Evolutionary conservation across 148 eudicot species (phyloP).

Genomic region (Polygonum aviculare): DNA sequence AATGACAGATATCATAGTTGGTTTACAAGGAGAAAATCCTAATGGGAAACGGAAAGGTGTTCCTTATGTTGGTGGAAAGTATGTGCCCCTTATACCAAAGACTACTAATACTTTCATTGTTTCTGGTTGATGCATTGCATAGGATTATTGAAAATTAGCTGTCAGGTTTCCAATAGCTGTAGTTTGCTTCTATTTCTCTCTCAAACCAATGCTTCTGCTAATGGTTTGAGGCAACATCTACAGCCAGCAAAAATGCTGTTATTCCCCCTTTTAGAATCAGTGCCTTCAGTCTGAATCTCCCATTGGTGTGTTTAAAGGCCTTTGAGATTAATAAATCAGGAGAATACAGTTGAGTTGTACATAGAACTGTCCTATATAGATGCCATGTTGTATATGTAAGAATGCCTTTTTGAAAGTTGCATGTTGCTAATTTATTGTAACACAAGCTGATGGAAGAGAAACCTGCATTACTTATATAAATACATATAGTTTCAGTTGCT

Average conservation of each 20-base stretch:
- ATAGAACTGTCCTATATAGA: background rate
- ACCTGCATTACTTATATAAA: background rate
- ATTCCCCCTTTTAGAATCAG: background rate
- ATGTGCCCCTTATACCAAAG: background rate
- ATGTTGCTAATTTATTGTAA: background rate
- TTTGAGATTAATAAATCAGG: background rate
- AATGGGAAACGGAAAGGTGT: background rate
- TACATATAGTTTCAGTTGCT: background rate
- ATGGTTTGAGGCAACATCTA: background rate
- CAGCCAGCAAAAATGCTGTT: background rate
- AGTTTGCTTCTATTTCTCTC: background rate
- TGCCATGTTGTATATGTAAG: background rate
- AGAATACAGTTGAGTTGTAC: background rate
- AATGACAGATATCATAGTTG: slow-evolving; percentile 13
- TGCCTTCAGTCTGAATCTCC: background rate
- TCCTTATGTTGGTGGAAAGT: slow-evolving; percentile 13
- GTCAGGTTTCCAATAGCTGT: background rate
- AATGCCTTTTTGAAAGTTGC: background rate
- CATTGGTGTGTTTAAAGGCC: background rate
- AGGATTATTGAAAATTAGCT: background rate
- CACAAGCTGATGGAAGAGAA: background rate
- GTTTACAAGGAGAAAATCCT: slow-evolving; percentile 9
- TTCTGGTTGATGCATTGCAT: background rate
- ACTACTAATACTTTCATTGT: background rate
- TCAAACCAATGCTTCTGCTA: background rate